phyloP scores from a whole-genome alignment of 305 asterid genomes.

The Solanum aculeatissimum region DNA sequence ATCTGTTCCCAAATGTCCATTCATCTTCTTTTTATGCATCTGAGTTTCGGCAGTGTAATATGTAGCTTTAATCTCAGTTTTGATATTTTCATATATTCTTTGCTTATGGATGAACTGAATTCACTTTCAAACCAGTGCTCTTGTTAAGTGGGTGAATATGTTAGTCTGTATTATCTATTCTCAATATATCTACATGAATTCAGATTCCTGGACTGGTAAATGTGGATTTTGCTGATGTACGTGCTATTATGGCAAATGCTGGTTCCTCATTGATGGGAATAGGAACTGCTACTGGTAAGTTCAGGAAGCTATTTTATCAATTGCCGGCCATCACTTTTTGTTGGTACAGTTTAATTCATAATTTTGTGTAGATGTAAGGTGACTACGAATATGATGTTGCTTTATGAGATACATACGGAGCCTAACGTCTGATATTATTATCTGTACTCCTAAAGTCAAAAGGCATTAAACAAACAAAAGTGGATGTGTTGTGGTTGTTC shows the following conservation, averaged over 20 bases:
- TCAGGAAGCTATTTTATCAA: background rate
- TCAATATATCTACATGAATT: background rate
- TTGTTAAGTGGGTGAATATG: background rate
- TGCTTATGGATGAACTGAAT: background rate
- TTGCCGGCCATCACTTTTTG: background rate
- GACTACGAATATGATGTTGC: background rate
- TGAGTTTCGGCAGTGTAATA: background rate
- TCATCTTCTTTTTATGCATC: background rate
- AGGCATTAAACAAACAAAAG: background rate
- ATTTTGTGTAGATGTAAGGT: background rate
- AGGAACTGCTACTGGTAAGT: constrained; percentile 8
- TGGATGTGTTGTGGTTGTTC: background rate
- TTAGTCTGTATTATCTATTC: background rate
- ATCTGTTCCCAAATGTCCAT: background rate
- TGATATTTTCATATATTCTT: background rate
- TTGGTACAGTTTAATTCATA: background rate
- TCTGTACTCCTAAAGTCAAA: background rate
- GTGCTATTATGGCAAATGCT: constrained; percentile 9
- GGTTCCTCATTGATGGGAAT: constrained; percentile 10
- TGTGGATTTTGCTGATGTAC: constrained; percentile 11
- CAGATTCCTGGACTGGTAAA: constrained; percentile 12
- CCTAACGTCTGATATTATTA: background rate
- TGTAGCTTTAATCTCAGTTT: background rate
- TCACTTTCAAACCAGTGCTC: background rate
- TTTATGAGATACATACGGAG: background rate